Conservation (phyloP, 495 filamentous ascomycete species). For the Penicillium canariense region DNA sequence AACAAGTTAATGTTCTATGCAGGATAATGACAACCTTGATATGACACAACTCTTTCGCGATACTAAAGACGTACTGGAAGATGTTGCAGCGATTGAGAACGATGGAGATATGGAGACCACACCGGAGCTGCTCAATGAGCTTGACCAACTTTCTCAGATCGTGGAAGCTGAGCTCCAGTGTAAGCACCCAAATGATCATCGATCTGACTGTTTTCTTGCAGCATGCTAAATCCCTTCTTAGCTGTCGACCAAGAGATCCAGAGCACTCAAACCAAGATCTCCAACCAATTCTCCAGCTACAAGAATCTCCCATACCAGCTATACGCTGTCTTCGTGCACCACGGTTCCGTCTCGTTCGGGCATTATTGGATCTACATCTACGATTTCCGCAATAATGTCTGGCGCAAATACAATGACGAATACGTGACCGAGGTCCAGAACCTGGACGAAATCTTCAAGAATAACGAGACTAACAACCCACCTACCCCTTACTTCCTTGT, state of each 20-base stretch:
- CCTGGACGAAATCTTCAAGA: constrained; percentile 62
- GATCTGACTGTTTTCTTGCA: not conserved
- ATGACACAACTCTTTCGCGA: constrained; percentile 32
- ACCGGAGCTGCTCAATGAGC: constrained; percentile 24
- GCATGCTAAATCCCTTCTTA: constrained; percentile 19
- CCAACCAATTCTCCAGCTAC: constrained; percentile 58
- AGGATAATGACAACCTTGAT: constrained; percentile 37
- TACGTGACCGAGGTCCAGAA: constrained; percentile 67
- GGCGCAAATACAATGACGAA: constrained; percentile 94
- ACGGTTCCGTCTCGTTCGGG: constrained; percentile 65
- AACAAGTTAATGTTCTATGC: constrained; percentile 17
- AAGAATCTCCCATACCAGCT: constrained; percentile 71
- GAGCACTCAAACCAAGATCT: constrained; percentile 49
- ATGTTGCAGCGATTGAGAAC: constrained; percentile 27
- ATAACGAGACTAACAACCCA: constrained; percentile 55
- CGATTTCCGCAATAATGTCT: constrained; percentile 76
- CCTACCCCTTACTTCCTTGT: constrained; percentile 87
- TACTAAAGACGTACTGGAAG: constrained; percentile 30
- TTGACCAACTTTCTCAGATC: constrained; percentile 34
- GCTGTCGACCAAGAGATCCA: constrained; percentile 50
- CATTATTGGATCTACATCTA: constrained; percentile 98
- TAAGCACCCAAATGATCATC: constrained; percentile 25
- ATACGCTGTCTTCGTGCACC: constrained; percentile 89
- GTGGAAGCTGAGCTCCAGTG: constrained; percentile 37
- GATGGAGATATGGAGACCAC: constrained; percentile 32